Evolutionary conservation across 345 rosid species (phyloP), one percentile per base, ranked within the genome.

Genomic region (Brassica nigra): DNA sequence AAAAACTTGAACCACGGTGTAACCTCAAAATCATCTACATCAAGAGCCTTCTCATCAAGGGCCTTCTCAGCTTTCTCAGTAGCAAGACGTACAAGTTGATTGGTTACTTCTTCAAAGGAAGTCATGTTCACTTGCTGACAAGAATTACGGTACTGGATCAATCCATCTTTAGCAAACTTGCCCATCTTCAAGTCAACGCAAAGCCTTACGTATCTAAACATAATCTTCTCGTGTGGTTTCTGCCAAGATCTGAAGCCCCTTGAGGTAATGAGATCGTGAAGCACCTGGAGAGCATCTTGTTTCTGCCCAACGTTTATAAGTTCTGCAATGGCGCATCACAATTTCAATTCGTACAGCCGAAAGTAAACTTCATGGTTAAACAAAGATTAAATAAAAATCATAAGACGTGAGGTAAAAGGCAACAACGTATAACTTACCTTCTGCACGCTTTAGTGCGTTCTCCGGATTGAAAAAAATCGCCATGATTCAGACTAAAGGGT

Each of bases 1-100:
- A 96, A 67, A 78, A 96, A 96, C 89, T 96, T 96, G 85, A 96
- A 93, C 98, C 99, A 93, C 7, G 99, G 98, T 5, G 98, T 95
- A 70, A 90, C 99, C 63, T 93, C 99, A 55, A 96, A 95, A 73
- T 93, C 99, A 84, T 93, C 99, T 28, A 91, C 98, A 86, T 93
- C 95, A 62, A 96, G 98, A 39, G 97, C 97, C 84, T 96, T 97
- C 86, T 93, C 97, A n/a, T 49, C 44, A 95, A 72, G 15, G 97
- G 98, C 97, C 83, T 90, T 90, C 82, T 96, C 97, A 49, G 99
- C 99, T 82, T 87, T 93, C 86, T 96, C 97, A 2, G 97, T 96
- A 52, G 99, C 88, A 47, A 96, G 92, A 65, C 89, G 92, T 79
- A 96, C 84, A 73, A 93, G 91, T 74, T 92, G 91, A 87, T 93